Percentiles rank a stretch among this genome's conserved stretches.
phyloP scores from a whole-genome alignment of 1,284 basidiomycete genomes.

The Lentinula novae-zelandiae region DNA sequence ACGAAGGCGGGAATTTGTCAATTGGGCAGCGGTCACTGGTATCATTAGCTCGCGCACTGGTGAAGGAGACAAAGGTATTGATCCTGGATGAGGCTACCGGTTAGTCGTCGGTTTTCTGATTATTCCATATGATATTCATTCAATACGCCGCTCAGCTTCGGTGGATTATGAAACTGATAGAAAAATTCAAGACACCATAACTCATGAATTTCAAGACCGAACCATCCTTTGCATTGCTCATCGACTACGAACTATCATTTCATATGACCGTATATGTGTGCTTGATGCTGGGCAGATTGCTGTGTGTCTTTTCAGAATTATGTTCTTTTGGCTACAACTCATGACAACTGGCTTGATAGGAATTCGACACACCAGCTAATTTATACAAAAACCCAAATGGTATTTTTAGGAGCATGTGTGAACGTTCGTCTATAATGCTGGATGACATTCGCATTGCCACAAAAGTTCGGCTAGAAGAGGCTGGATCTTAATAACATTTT shows the following conservation, averaged over 20 bases:
- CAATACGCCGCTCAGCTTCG: constrained; percentile 41
- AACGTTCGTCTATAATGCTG: constrained; percentile 61
- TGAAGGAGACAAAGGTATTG: constrained; percentile 74
- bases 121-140: constrained; percentile 4
- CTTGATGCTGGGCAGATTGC: constrained; percentile 68
- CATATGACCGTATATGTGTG: constrained; percentile 75
- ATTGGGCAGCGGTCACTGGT: constrained; percentile 78
- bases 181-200: constrained; percentile 85
- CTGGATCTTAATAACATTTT: not conserved
- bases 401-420: constrained; percentile 74
- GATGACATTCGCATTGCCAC: constrained; percentile 54
- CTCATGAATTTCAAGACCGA: constrained; percentile 74
- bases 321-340: not conserved
- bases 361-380: constrained; percentile 67
- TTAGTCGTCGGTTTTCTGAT: constrained; percentile 17
- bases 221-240: constrained; percentile 80
- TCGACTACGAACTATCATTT: constrained; percentile 53
- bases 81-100: constrained; percentile 78
- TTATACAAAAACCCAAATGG: constrained; percentile 54
- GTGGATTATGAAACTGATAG: constrained; percentile 83
- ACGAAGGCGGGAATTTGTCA: constrained; percentile 82
- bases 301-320: constrained; percentile 26
- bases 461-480: constrained; percentile 21
- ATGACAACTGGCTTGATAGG: constrained; percentile 21
- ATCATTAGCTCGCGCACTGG: constrained; percentile 77